Evolutionary conservation across 2,329 filamentous ascomycete species (phyloP).

Genomic region (Colletotrichum phormii): DNA sequence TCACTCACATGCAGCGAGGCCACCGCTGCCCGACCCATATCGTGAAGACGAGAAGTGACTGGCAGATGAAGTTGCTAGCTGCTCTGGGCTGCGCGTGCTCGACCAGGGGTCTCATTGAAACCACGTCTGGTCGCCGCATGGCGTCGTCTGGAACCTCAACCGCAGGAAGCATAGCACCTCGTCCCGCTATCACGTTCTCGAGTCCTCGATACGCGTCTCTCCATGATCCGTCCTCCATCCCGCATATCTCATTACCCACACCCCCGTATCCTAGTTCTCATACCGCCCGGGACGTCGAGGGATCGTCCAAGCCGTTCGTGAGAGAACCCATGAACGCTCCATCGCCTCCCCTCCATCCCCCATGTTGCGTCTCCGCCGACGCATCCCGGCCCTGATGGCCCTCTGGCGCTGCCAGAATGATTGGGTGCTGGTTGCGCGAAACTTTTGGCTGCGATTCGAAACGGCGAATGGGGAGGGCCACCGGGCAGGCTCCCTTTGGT

Average conservation of each 20-base stretch:
- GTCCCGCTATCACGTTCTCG: neutral
- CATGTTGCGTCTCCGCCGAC: neutral
- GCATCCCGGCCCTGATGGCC: constrained; percentile 25
- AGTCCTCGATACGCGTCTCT: neutral
- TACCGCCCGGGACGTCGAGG: constrained; percentile 12
- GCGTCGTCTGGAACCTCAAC: constrained; percentile 24
- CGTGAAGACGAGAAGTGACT: constrained; percentile 5
- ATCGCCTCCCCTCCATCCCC: constrained; percentile 5
- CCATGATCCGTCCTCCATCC: neutral
- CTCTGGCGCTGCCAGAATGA: constrained; percentile 26
- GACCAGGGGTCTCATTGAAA: constrained; percentile 26
- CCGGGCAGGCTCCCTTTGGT: constrained; percentile 18
- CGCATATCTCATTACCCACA: constrained; percentile 3
- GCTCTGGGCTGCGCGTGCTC: constrained; percentile 27
- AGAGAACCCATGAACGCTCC: constrained; percentile 24
- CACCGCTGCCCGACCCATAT: constrained; percentile 25
- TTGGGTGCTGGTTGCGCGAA: constrained; percentile 29
- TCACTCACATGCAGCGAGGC: constrained; percentile 31
- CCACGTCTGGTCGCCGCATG: constrained; percentile 22
- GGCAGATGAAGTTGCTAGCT: constrained; percentile 8
- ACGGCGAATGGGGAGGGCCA: constrained; percentile 27
- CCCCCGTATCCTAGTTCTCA: neutral
- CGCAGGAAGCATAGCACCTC: neutral
- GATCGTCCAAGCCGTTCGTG: constrained; percentile 29
- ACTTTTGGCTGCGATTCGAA: constrained; percentile 27